Evolutionary conservation across 2,329 filamentous ascomycete genomes (phyloP), one percentile per base, ranked within the genome.

Genomic region (Achaetomium macrosporum): DNA sequence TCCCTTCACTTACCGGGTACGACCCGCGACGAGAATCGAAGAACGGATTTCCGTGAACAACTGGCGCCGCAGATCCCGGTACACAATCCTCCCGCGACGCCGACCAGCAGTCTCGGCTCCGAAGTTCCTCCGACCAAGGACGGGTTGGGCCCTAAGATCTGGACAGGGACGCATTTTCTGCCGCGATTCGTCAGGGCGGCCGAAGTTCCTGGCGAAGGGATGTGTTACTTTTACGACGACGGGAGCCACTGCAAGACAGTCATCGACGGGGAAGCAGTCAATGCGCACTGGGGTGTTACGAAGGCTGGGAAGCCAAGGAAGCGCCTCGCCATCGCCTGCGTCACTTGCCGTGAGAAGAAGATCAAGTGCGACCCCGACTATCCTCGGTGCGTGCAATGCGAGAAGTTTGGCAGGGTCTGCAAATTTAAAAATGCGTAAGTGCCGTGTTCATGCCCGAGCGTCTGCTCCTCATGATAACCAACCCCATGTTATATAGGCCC

Each of bases 311-410:
- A 95, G 72, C 90, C 91, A 44, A 82, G 91, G 60, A 96, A 96
- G 73, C 80, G 91, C 52, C 76, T 96, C 52, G 90, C 91, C 20
- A 90, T 95, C 67, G 90, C 90, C n/a, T 96, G 91, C 66, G 78
- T 95, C 54, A 93, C 90, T 12, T 96, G 91, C 68, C 82, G 91
- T 47, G 90, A 96, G 72, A 96, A 96, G 82, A 96, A 96, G 76
- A 95, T 96, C 73, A 96, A 95, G 69, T 96, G 91, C 65, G 90
- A 96, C 59, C 91, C 90, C 1, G 90, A 91, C 62, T 86, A 83
- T 59, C 88, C 88, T 37, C 90, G 89, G 61, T 96, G 91, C 63
- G 81, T 91, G 50, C 90, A 96, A 70, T 96, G 91, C 68, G 87
- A 93, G 66, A 96, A 95, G 72, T 92, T 92, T 65, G 89, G 90